Evolutionary conservation across 1,139 yeast species (phyloP), one percentile per base, ranked within the genome.

Genomic region (Pichia sp.): DNA sequence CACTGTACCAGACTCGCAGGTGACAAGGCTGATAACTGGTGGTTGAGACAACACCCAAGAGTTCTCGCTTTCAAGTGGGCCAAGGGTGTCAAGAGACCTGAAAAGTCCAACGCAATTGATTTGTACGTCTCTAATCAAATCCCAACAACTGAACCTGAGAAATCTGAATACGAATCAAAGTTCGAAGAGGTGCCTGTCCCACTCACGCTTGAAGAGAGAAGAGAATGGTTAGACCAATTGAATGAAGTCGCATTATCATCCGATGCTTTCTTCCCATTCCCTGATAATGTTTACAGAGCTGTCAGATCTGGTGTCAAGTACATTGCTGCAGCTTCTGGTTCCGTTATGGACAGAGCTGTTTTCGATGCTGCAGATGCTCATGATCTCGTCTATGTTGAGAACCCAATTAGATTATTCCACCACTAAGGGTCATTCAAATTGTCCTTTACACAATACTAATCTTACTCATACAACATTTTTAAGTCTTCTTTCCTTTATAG

Each of bases 231-330:
- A 50, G 56, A 67, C 45, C 77, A 87, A 67, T 72, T 86, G 59
- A 74, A 67, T 42, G 78, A 84, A 52, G 98, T 93, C 42, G 88
- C 97, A 9, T 72, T 87, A 52, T 82, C 96, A 14, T 86, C 96
- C 4, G 98, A 91, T 62, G 98, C 98, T 27, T 91, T 91, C 76
- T 91, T 91, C 94, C 98, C 98, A 66, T 91, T 91, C 91, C 94
- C 97, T 48, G 98, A 91, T 65, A 91, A 93, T 58, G 96, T 93
- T 51, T 87, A 88, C 76, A 77, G 98, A 63, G 97, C 97, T 45
- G 96, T 80, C 38, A 79, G 85, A 69, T 82, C 94, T 19, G 98
- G 98, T 61, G 98, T 87, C 53, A 86, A 84, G 65, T 91, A 69
- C 67, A 73, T 91, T 57, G 94, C 96, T 53, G 98, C 98, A 36